Evolutionary conservation across 352 stramenopile species (phyloP), one percentile per base, ranked within the genome.

Genomic region (Phytophthora meadii): DNA sequence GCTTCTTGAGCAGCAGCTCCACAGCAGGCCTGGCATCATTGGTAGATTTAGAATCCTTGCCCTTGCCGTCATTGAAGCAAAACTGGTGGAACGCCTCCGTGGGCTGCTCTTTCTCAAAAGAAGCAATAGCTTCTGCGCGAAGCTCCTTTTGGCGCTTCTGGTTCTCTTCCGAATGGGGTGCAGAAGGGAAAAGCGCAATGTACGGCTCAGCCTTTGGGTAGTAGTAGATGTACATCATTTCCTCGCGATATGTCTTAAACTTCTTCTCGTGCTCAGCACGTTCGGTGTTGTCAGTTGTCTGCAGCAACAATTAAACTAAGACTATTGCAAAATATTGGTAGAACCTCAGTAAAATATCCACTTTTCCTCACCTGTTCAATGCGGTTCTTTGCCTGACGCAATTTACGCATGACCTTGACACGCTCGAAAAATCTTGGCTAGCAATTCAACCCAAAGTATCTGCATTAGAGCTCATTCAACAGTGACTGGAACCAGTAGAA

Each of bases 161-260:
- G 11, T 82, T 72, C 11, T 84, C 74, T n/a, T 83, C 73, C 19
- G 77, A 70, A 61, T 87, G 82, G 25, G 81, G 68, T 45, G 77
- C 76, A 24, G 73, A 71, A 8, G 83, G 80, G 61, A 90, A 91
- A 17, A 94, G 62, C 36, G 85, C 82, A 37, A 94, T 68, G 72
- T 90, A 94, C 44, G 75, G 78, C 62, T 92, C 81, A 22, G 37
- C 59, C 54, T 89, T 92, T 0, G 85, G 85, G 68, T 81, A 94
- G 77, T 90, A 94, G 70, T 87, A 94, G 17, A 94, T 76, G 72
- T 94, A 94, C 74, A 90, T 88, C 66, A 94, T 81, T 51, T 94
- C 70, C 27, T 90, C 69, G 14, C 72, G 81, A 49, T 76, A 72
- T 6, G 53, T 73, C 54, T 87, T 68, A 30, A 87, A 75, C 19